Evolutionary conservation across 2,329 filamentous ascomycete genomes (phyloP).

Genomic region (Xylariaceae sp.): DNA sequence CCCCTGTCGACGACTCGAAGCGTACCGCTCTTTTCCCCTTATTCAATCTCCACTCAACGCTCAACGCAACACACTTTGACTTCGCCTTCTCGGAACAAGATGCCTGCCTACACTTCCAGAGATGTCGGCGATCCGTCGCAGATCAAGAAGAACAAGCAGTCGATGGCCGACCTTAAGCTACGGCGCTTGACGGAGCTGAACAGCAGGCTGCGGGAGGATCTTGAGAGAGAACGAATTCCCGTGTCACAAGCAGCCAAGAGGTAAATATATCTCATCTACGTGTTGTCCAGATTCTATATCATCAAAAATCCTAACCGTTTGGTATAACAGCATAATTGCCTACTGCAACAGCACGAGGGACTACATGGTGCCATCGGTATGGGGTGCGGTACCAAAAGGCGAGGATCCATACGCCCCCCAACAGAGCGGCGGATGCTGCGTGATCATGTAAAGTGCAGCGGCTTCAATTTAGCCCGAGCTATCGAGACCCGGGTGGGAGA

Average conservation of each 20-base stretch:
- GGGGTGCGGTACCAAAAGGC: conserved; percentile 89
- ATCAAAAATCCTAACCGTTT: conserved; percentile 16
- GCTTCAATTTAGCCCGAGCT: background rate
- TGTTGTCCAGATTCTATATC: background rate
- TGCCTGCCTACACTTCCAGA: conserved; percentile 65
- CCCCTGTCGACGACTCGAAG: conserved; percentile 19
- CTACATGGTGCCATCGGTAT: conserved; percentile 98
- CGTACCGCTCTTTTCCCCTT: conserved; percentile 18
- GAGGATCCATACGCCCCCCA: conserved; percentile 98
- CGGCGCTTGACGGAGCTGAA: conserved; percentile 95
- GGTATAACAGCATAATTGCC: conserved; percentile 73
- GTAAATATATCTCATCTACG: conserved; percentile 44
- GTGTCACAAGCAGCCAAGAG: conserved; percentile 89
- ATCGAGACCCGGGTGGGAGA: background rate
- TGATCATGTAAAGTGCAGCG: conserved; percentile 75
- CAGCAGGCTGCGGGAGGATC: conserved; percentile 89
- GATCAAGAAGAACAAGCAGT: conserved; percentile 93
- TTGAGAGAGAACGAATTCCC: conserved; percentile 91
- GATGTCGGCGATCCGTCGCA: conserved; percentile 65
- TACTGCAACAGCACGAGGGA: conserved; percentile 98
- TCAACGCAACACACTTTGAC: conserved; percentile 15
- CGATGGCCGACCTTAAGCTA: conserved; percentile 97
- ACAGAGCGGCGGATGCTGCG: conserved; percentile 88
- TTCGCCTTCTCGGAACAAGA: conserved; percentile 36
- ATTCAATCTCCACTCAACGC: conserved; percentile 12